phyloP scores from a whole-genome alignment of 164 flowering plant species.

The Stephania japonica region DNA sequence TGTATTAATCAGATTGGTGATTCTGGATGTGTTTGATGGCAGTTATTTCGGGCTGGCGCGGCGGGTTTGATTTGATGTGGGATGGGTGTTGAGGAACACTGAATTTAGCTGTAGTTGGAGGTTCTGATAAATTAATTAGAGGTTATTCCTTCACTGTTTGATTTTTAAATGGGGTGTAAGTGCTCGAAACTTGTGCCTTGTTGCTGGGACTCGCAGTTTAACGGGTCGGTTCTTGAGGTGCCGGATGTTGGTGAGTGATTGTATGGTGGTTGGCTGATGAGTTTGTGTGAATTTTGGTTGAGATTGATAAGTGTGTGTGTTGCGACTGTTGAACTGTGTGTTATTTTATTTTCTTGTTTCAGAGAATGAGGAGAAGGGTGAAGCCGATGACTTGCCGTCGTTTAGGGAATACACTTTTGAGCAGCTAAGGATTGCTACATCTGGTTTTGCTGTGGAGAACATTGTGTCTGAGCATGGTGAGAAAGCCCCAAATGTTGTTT shows the following conservation, averaged over 20 bases:
- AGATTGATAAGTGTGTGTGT: constrained; percentile 1
- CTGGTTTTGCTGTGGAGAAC: constrained; percentile 84
- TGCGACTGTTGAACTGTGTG: not conserved
- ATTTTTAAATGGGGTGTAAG: constrained; percentile 50
- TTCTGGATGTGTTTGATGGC: not conserved
- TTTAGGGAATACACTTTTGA: constrained; percentile 70
- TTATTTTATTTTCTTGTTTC: constrained; percentile 14
- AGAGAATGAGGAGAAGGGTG: constrained; percentile 52
- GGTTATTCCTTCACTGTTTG: constrained; percentile 12
- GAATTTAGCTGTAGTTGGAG: not conserved
- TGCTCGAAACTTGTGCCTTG: constrained; percentile 46
- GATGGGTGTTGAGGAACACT: not conserved
- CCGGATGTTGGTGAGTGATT: constrained; percentile 40
- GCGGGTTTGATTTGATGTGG: constrained; percentile 1
- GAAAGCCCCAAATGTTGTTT: constrained; percentile 94
- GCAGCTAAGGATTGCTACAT: constrained; percentile 74
- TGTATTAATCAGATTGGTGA: not conserved
- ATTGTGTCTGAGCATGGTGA: constrained; percentile 97
- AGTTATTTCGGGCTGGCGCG: not conserved
- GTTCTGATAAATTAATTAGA: not conserved
- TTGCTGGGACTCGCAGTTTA: constrained; percentile 37
- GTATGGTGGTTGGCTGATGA: not conserved
- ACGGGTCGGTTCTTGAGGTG: constrained; percentile 37
- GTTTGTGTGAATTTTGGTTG: not conserved
- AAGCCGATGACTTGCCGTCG: constrained; percentile 44